Base-by-base conservation (phyloP, 2,329 filamentous ascomycete species). In the Penicillium expansum region DNA sequence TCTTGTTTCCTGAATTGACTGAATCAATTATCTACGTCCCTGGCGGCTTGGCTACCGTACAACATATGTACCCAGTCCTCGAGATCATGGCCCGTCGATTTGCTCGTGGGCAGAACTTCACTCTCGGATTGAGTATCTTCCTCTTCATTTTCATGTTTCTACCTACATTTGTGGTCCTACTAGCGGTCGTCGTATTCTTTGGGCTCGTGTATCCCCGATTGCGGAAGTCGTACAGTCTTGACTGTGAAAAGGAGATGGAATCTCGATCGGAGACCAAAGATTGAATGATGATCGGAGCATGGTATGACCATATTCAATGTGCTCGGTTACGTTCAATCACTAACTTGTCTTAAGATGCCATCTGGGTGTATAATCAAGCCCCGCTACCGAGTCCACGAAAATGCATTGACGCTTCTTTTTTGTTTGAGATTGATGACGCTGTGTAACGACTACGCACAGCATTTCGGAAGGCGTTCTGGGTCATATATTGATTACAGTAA, bases 131-230 rank as follows among this genome's bases (percentile, higher is more conserved):
- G 35, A 73, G 70, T 29, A 13, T 71, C 1, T 59, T 73, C 20
- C 63, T 73, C 14, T 73, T 73, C 27, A 67, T 64, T 13, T 73
- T 73, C 41, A 70, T 71, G 65, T 69, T 73, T n/a, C 51, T 73
- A 5, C 71, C 71, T 5, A 73, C 71, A 1, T 60, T 73, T 27
- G 52, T 73, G 7, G 60, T 72, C 9, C 57, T 73, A 2, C 47
- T 71, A 18, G 70, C 68, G 1, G 71, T 73, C 10, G 54, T 73
- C 2, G 53, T 67, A 18, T 71, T 72, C 48, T 71, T 73, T 38
- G 42, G 67, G 1, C 58, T 73, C 5, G 66, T 61, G 13, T 73
- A 71, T 57, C 70, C 71, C 0, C 61, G 60, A 4, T 54, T 72
- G 1, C 58, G 62, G 4, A 71, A 67, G 55, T 58, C 60, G 2